These are phyloP conservation scores for Colletotrichum filicis DNA, from an alignment of 2,329 filamentous ascomycete species.

Conservation along the genomic window DNA sequence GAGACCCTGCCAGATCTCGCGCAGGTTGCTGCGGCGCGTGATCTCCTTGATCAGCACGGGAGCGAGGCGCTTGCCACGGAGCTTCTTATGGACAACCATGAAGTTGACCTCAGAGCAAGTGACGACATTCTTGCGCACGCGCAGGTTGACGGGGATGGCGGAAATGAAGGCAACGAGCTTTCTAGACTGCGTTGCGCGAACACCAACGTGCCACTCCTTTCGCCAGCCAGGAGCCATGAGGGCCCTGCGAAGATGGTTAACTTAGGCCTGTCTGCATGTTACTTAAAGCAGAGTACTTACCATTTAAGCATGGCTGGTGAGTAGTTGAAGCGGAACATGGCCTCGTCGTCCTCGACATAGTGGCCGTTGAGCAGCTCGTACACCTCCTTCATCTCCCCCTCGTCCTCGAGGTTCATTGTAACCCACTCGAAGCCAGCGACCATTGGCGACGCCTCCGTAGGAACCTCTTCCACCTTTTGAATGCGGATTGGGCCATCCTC, in stretches of 20 bases:
- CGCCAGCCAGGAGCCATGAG: constrained; percentile 95
- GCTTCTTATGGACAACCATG: constrained; percentile 97
- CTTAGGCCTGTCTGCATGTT: background rate
- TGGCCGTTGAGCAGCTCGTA: constrained; percentile 92
- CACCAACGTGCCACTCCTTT: constrained; percentile 94
- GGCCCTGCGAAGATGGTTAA: constrained; percentile 67
- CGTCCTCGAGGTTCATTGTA: constrained; percentile 84
- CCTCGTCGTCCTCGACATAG: constrained; percentile 97
- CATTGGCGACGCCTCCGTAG: constrained; percentile 80
- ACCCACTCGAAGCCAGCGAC: constrained; percentile 93
- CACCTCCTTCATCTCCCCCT: constrained; percentile 85
- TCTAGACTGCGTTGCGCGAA: constrained; percentile 83
- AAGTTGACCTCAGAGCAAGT: constrained; percentile 96
- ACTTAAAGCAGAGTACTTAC: constrained; percentile 57
- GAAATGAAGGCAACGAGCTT: constrained; percentile 97
- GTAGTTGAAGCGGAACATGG: constrained; percentile 98
- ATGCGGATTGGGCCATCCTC: constrained; percentile 87
- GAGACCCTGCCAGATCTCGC: constrained; percentile 92
- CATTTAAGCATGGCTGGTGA: constrained; percentile 89
- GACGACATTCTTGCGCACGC: constrained; percentile 80
- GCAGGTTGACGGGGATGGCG: constrained; percentile 86
- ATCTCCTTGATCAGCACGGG: constrained; percentile 98
- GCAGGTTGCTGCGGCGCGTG: constrained; percentile 88
- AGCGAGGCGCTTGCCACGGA: constrained; percentile 90
- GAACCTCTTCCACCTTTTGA: constrained; percentile 81